Conservation (phyloP, 345 rosid genomes). For the Murraya paniculata region DNA sequence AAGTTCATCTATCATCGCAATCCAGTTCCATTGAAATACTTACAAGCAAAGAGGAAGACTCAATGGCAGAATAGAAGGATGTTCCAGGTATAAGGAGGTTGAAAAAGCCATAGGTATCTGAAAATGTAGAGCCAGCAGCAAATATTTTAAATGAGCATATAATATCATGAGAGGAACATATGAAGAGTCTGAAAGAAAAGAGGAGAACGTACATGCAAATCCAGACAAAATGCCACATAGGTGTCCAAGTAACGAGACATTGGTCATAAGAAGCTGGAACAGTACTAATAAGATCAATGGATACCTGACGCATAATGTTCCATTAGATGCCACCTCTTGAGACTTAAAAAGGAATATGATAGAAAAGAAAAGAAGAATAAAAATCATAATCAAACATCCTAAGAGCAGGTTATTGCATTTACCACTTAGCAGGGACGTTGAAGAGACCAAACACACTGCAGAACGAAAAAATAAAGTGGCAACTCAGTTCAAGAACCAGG, state of each 20-base stretch:
- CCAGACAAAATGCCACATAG: constrained; percentile 95
- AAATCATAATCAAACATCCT: constrained; percentile 3
- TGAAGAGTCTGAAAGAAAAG: constrained; percentile 1
- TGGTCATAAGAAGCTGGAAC: constrained; percentile 88
- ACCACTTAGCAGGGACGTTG: constrained; percentile 92
- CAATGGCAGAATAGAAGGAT: constrained; percentile 73
- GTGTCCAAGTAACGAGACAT: constrained; percentile 94
- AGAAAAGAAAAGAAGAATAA: not conserved
- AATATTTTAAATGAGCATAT: not conserved
- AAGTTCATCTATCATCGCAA: not conserved
- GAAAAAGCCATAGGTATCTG: constrained; percentile 84
- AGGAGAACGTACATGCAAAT: constrained; percentile 69
- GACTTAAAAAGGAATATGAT: constrained; percentile 5
- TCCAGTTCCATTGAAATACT: constrained; percentile 28
- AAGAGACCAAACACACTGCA: constrained; percentile 97
- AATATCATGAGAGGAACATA: constrained; percentile 6
- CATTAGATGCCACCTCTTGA: constrained; percentile 4
- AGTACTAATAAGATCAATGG: constrained; percentile 71
- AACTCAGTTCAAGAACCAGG: constrained; percentile 12
- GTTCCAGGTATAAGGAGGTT: constrained; percentile 83
- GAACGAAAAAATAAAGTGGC: constrained; percentile 17
- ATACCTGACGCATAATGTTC: constrained; percentile 56
- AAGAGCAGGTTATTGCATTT: constrained; percentile 28
- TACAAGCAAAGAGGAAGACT: constrained; percentile 88
- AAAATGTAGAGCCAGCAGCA: constrained; percentile 13